Evolutionary conservation across 2,329 filamentous ascomycete species (phyloP).

Genomic region (Cadophora malorum): DNA sequence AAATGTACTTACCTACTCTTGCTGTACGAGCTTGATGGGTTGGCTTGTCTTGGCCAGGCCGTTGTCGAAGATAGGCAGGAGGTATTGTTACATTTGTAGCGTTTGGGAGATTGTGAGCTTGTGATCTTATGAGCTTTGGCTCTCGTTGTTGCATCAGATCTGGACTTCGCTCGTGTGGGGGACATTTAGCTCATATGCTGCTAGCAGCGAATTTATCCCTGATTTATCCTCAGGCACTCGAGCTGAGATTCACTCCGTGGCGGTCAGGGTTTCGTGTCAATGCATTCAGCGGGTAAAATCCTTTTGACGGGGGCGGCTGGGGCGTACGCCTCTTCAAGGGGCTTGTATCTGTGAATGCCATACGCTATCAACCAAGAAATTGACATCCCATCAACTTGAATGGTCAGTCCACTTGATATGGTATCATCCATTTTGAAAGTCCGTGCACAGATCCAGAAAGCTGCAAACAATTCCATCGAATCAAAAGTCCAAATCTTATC

Average conservation of each 20-base stretch:
- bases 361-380: not conserved
- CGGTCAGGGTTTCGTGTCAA: not conserved
- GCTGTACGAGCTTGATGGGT: no score
- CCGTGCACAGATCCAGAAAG: not conserved
- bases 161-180: not conserved
- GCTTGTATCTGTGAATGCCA: not conserved
- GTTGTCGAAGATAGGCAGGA: constrained; percentile 2
- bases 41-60: not conserved
- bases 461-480: constrained; percentile 6
- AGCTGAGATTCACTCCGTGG: not conserved
- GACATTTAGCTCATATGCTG: no score
- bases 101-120: not conserved
- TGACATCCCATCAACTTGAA: not conserved
- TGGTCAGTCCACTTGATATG: not conserved
- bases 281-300: not conserved
- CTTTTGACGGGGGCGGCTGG: not conserved
- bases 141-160: constrained; percentile 1
- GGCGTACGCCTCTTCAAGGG: not conserved
- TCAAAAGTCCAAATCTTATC: constrained; percentile 13
- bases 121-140: no score
- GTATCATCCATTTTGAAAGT: not conserved
- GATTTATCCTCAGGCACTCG: no score
- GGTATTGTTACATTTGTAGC: constrained; percentile 1
- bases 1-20: no score
- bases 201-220: no score